A percentile compares a stretch with the other conserved stretches of the same genome.
phyloP scores from a whole-genome alignment of 495 filamentous ascomycete species.

The Staphylotrichum longicolle region DNA sequence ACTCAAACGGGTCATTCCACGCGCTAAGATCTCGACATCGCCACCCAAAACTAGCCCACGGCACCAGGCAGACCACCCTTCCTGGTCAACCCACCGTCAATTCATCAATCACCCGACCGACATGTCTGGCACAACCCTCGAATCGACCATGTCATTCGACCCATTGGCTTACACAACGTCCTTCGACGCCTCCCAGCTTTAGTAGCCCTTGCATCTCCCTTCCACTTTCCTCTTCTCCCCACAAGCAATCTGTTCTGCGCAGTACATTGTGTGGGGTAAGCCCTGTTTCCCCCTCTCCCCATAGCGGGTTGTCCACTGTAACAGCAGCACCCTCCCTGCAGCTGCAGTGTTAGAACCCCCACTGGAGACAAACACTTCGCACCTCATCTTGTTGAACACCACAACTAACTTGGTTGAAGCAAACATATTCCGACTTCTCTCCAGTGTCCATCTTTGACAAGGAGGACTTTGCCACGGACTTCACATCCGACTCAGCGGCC shows the following conservation, averaged over 20 bases:
- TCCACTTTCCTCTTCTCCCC: background rate
- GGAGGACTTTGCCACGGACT: slow-evolving; percentile 33
- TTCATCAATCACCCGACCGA: background rate
- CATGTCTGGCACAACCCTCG: slow-evolving; percentile 21
- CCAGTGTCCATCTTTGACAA: slow-evolving; percentile 27
- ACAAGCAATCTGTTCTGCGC: background rate
- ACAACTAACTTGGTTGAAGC: slow-evolving; percentile 22
- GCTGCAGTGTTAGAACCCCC: background rate
- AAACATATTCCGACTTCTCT: slow-evolving; percentile 29
- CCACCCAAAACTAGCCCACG: background rate
- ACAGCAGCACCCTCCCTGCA: too few relatives aligned
- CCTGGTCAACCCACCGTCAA: slow-evolving; percentile 11
- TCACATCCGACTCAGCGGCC: slow-evolving; percentile 32
- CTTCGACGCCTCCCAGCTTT: slow-evolving; percentile 25
- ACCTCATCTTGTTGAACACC: background rate
- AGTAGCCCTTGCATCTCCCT: slow-evolving; percentile 24
- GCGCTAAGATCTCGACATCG: background rate
- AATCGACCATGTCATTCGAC: slow-evolving; percentile 28
- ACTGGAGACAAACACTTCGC: background rate
- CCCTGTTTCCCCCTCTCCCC: background rate
- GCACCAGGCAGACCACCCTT: background rate
- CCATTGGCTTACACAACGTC: slow-evolving; percentile 22
- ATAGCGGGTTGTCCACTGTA: too few relatives aligned
- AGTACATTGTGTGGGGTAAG: slow-evolving; percentile 10
- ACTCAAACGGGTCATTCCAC: background rate